Evolutionary conservation across 176 grass and related monocot genomes (phyloP).

Genomic region (Carex pumila): DNA sequence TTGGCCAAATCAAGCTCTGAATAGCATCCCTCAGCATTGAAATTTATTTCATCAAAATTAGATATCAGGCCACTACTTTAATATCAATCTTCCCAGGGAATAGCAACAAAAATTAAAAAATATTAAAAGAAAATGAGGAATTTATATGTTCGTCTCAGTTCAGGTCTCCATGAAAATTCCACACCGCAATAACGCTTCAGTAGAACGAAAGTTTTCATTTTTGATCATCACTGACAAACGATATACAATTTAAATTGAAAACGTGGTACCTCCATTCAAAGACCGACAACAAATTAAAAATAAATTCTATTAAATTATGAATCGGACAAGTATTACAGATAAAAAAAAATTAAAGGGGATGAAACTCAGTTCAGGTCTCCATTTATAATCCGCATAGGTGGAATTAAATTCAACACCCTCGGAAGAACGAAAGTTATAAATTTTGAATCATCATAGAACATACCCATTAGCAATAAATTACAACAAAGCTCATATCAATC

Average conservation of each 20-base stretch:
- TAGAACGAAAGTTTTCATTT: conserved; percentile 28
- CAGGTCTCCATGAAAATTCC: conserved; percentile 23
- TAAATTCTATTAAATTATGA: no score
- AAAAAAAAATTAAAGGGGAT: background rate
- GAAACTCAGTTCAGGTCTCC: conserved; percentile 7
- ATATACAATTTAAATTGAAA: background rate
- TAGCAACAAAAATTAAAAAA: background rate
- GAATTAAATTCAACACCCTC: background rate
- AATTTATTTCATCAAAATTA: background rate
- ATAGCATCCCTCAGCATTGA: background rate
- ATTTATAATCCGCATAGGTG: background rate
- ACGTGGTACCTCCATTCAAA: background rate
- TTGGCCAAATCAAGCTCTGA: background rate
- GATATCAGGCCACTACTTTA: conserved; percentile 9
- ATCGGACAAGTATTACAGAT: background rate
- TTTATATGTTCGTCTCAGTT: conserved; percentile 6
- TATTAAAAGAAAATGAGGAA: background rate
- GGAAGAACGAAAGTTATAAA: conserved; percentile 11
- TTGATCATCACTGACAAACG: conserved; percentile 11
- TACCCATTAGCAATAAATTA: background rate
- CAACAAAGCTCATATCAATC: no score
- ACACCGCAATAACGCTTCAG: conserved; percentile 21
- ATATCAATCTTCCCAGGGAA: conserved; percentile 1
- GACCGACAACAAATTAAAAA: background rate
- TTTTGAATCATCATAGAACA: conserved; percentile 1